These are phyloP conservation scores for Aspergillus bridgeri DNA, from an alignment of 495 filamentous ascomycete species.

Conservation along the genomic window DNA sequence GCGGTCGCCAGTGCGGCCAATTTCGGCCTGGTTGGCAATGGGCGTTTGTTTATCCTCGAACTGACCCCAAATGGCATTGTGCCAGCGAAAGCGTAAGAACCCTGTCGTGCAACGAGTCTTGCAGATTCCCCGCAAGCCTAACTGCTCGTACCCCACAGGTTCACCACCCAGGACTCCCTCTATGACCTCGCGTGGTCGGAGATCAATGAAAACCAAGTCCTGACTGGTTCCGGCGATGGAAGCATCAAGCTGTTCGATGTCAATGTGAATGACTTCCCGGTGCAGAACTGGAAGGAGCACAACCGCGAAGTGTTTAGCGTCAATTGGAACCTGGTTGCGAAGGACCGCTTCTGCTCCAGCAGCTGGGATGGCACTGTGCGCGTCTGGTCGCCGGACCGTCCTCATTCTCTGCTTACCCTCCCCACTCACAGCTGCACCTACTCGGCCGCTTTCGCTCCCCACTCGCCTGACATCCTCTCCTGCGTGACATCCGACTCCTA, in stretches of 20 bases:
- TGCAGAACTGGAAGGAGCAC: conserved; percentile 88
- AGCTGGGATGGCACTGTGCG: conserved; percentile 96
- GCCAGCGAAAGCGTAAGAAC: conserved; percentile 64
- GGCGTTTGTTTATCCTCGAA: conserved; percentile 75
- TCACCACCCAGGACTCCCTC: conserved; percentile 93
- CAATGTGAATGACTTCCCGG: conserved; percentile 69
- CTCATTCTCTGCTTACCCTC: conserved; percentile 71
- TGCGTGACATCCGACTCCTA: conserved; percentile 82
- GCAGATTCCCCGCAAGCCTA: neutral
- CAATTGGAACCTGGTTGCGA: conserved; percentile 86
- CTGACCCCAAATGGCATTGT: conserved; percentile 78
- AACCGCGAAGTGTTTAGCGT: conserved; percentile 87
- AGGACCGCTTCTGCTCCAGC: conserved; percentile 80
- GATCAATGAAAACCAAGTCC: conserved; percentile 87
- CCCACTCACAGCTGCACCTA: conserved; percentile 92
- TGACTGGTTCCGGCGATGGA: conserved; percentile 84
- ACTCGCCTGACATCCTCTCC: conserved; percentile 72
- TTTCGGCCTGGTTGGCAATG: conserved; percentile 96
- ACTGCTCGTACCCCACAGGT: conserved; percentile 48
- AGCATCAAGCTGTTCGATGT: conserved; percentile 92
- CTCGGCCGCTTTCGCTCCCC: conserved; percentile 75
- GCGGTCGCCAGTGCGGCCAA: conserved; percentile 85
- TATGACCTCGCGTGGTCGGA: conserved; percentile 95
- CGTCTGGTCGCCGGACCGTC: conserved; percentile 77
- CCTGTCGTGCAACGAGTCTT: neutral